Base-by-base conservation (phyloP, 306 rosid genomes). In the Alnus rubra region DNA sequence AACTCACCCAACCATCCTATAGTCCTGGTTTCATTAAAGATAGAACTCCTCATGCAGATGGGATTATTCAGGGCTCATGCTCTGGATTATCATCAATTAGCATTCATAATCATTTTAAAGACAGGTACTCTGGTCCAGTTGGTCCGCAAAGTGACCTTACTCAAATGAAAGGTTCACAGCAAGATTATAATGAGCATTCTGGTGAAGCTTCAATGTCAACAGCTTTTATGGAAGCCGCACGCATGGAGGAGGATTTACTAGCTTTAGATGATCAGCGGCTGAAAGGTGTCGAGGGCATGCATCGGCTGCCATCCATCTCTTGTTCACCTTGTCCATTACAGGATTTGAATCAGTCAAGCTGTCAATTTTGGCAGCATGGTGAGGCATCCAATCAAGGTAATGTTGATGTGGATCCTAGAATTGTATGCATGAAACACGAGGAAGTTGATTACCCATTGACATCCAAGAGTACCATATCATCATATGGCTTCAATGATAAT, bases 221-320 rank as follows among this genome's bases (percentile, higher is more conserved):
- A 47, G 78, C 67, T 30, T 82, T 74, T 69, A 80, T 86, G 87
- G 85, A 82, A 87, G 87, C 85, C 77, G 60, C 53, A 37, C 63
- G 80, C 39, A 86, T 80, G 81, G 87, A 82, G 81, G 87, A 82
- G 56, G 87, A 82, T 62, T 42, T 75, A 11, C 83, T 58, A 67
- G 83, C 78, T 54, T 28, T 71, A 18, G 85, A 82, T 51, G 35
- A 10, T 82, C 78, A 67, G 33, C 82, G 56, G 23, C 69, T 79
- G 31, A 72, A 72, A 28, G 14, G 75, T 68, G 16, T 77, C 75
- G 68, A 80, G 51, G 82, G 80, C 75, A 52, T 33, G 13, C 55
- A 65, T 62, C 60, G 48, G 72, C 39, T 67, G 52, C 68, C 86
- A 71, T 15, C 86, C 44, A 79, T 77, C 71, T 16, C 71, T 12